These are phyloP conservation scores for Calonectria henricotiae DNA, from an alignment of 2,329 filamentous ascomycete genomes.

Conservation along the genomic window DNA sequence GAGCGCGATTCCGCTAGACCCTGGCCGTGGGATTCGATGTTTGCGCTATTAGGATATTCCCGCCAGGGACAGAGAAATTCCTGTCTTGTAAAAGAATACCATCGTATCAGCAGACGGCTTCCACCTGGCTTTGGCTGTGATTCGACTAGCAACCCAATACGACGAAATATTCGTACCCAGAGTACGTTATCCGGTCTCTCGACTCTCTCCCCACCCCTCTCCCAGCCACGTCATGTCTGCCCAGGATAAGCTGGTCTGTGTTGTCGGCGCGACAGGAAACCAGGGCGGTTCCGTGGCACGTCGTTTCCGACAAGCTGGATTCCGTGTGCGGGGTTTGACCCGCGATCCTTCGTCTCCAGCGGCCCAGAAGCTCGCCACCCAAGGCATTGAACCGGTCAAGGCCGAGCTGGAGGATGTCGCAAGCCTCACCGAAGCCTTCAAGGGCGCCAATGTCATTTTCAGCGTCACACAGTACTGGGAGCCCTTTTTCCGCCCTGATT, in stretches of 20 bases:
- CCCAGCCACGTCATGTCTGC: conserved; percentile 13
- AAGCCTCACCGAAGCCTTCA: conserved; percentile 61
- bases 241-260: conserved; percentile 60
- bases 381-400: conserved; percentile 63
- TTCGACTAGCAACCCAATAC: not conserved
- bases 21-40: conserved; percentile 9
- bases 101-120: conserved; percentile 2
- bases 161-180: conserved; percentile 1
- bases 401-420: conserved; percentile 63
- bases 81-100: not conserved
- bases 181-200: not conserved
- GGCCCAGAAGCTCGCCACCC: conserved; percentile 59
- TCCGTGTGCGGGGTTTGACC: conserved; percentile 66
- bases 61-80: not conserved
- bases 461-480: conserved; percentile 72
- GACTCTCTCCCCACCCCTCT: not conserved
- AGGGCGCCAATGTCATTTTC: conserved; percentile 68
- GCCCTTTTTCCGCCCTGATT: conserved; percentile 64
- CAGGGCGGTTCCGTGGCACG: conserved; percentile 71
- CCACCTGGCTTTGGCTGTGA: not conserved
- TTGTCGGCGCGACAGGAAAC: conserved; percentile 67
- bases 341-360: conserved; percentile 62
- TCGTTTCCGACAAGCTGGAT: conserved; percentile 62
- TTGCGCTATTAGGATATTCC: not conserved
- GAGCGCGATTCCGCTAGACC: conserved; percentile 13